Evolutionary conservation across 495 filamentous ascomycete genomes (phyloP).

Genomic region (Aspergillus haitiensis): DNA sequence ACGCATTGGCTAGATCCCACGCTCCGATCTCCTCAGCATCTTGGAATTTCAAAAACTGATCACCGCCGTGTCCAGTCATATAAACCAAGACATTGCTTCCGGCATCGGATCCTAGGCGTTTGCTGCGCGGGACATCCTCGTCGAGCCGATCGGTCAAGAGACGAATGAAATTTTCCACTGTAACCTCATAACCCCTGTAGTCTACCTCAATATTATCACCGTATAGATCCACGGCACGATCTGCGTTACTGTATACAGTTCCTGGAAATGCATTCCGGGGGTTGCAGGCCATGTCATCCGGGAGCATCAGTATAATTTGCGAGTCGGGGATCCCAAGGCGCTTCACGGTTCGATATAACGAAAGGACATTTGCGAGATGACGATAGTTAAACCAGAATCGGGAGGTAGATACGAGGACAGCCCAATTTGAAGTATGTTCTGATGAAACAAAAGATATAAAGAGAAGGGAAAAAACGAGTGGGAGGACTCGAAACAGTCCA

Average conservation of each 20-base stretch:
- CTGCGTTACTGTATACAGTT: constrained; percentile 97
- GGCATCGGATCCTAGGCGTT: constrained; percentile 86
- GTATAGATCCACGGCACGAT: constrained; percentile 92
- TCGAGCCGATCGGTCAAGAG: constrained; percentile 90
- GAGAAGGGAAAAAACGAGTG: constrained; percentile 46
- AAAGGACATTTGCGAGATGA: constrained; percentile 95
- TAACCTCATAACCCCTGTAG: constrained; percentile 97
- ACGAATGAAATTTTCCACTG: constrained; percentile 97
- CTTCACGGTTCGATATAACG: constrained; percentile 97
- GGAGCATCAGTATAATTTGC: constrained; percentile 98
- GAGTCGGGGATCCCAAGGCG: constrained; percentile 96
- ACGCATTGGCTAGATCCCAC: constrained; percentile 94
- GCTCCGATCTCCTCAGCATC: constrained; percentile 96
- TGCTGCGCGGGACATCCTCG: constrained; percentile 90
- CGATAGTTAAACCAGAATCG: constrained; percentile 99
- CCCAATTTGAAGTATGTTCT: constrained; percentile 98
- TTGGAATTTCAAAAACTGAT: constrained; percentile 98
- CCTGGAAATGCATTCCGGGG: constrained; percentile 96
- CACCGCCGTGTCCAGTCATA: constrained; percentile 99
- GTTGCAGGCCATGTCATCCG: constrained; percentile 99
- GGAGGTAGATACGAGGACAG: constrained; percentile 95
- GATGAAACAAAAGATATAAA: constrained; percentile 50
- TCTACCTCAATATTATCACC: constrained; percentile 99
- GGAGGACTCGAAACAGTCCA: constrained; percentile 36
- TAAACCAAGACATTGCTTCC: constrained; percentile 96